Base-by-base conservation (phyloP, 306 rosid genomes). In the Cucumis melo region DNA sequence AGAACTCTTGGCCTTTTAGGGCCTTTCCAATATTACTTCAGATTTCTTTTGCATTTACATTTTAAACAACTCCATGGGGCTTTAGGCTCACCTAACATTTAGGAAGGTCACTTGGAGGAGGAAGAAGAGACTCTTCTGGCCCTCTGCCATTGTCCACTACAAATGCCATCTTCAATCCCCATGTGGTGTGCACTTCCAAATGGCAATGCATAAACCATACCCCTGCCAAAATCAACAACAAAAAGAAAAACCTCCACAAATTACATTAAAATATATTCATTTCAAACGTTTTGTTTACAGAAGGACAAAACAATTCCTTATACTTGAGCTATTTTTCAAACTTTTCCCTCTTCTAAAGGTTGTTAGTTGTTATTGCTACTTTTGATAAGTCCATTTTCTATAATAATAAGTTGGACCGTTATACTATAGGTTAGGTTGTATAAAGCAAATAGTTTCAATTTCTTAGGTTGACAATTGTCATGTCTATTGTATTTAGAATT, bases 131-230 rank as follows among this genome's bases (percentile, higher is more conserved):
- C 71, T 92, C 87, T 60, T 86, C 83, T 46, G 92, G 89, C 54
- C 93, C 96, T 80, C 87, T 73, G n/a, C 92, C 96, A 84, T 90
- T 87, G 80, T 92, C 92, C 77, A 92, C 97, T 67, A 92, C 75
- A 73, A 92, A 92, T 80, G 96, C 96, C 97, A 90, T 92, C 87
- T 92, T 92, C 15, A 92, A 65, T 68, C 97, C 93, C 93, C 96
- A 88, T 58, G 91, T 92, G n/a, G 98, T 93, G 80, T 93, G 98
- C 73, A 89, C 73, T 82, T 92, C 98, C 80, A 89, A 82, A 73
- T 89, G 93, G 58, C 93, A 89, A 79, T 91, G 97, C 92, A 91
- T 88, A 77, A 92, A 92, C 97, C 93, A 92, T 1, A 89, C 93
- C 50, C 93, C 97, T 91, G 76, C 59, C 56, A 75, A 32, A 71